Conservation (phyloP, 225 moss, liverwort and hornwort species). For the Sphagnum contortum region DNA sequence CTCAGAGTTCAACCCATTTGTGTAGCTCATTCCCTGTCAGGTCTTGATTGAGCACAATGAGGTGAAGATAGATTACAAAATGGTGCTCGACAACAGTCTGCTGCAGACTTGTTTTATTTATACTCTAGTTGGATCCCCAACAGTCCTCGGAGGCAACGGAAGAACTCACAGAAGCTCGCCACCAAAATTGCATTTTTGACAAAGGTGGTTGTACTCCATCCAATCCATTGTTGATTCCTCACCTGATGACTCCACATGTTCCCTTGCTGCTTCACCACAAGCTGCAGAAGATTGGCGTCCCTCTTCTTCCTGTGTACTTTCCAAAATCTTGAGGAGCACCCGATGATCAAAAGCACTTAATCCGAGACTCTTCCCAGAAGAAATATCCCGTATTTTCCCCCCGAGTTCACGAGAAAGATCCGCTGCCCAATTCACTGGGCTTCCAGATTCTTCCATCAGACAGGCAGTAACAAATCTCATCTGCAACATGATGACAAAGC, state of each 20-base stretch:
- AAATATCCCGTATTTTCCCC: not conserved
- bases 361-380: not conserved
- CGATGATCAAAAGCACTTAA: conserved; percentile 20
- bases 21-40: too few relatives aligned
- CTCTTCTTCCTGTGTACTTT: not conserved
- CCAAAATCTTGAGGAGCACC: conserved; percentile 3
- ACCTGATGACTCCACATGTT: conserved; percentile 6
- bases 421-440: conserved; percentile 42
- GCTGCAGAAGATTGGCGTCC: conserved; percentile 9
- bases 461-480: conserved; percentile 47
- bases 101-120: too few relatives aligned
- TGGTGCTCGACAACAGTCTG: too few relatives aligned
- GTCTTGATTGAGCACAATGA: too few relatives aligned
- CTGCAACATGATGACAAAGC: conserved; percentile 29
- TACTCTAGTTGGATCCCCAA: too few relatives aligned
- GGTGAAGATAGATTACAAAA: too few relatives aligned
- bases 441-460: conserved; percentile 34
- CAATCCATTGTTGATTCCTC: conserved; percentile 16
- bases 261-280: too few relatives aligned
- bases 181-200: conserved; percentile 29
- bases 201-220: conserved; percentile 13
- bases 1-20: too few relatives aligned
- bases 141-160: too few relatives aligned
- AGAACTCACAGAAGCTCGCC: conserved; percentile 36
- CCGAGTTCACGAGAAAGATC: conserved; percentile 18